Conservation (phyloP, 345 rosid species). For the Eucalyptus tenuipes region DNA sequence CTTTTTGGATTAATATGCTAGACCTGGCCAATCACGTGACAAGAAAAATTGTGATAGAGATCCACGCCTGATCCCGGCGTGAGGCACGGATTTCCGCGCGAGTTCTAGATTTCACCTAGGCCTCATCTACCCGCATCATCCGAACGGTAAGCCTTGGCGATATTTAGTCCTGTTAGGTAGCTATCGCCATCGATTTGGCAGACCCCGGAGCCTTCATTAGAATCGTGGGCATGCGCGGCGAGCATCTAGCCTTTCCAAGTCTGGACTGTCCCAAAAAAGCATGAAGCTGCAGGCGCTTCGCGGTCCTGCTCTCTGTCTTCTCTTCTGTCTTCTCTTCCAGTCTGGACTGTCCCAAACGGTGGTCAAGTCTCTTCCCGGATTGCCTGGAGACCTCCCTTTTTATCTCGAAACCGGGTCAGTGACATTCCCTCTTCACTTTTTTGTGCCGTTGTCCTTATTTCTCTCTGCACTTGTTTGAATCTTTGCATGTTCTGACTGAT, state of each 20-base stretch:
- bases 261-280: not conserved
- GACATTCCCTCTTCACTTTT: not conserved
- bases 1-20: no score
- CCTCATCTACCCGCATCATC: not conserved
- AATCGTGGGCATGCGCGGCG: not conserved
- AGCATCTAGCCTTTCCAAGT: no score
- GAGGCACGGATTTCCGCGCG: no score
- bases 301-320: not conserved
- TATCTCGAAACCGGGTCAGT: conserved; percentile 10
- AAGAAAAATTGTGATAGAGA: no score
- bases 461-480: not conserved
- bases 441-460: not conserved
- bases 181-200: not conserved
- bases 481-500: not conserved
- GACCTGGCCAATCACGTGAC: no score
- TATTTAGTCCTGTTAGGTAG: not conserved
- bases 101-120: not conserved
- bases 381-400: conserved; percentile 7
- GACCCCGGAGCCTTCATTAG: not conserved
- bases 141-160: not conserved
- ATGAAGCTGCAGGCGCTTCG: not conserved
- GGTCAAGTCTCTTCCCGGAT: conserved; percentile 6
- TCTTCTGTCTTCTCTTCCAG: not conserved
- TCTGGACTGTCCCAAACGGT: not conserved
- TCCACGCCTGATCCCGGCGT: no score